Evolutionary conservation across 345 rosid genomes (phyloP).

Genomic region (Microcos paniculata): DNA sequence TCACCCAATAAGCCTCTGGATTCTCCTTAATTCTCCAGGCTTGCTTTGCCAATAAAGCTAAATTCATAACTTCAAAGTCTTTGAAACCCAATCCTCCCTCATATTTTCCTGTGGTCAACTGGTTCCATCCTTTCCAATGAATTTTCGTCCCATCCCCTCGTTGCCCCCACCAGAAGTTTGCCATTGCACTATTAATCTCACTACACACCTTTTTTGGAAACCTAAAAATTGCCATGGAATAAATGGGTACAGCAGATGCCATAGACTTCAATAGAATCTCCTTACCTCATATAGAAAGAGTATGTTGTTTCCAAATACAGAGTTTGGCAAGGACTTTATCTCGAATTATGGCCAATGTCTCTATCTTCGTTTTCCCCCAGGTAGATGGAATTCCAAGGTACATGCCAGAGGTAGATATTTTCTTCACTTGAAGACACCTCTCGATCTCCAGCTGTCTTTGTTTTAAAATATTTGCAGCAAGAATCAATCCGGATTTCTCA

Average conservation of each 20-base stretch:
- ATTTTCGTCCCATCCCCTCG: background rate
- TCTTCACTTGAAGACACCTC: background rate
- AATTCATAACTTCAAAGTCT: background rate
- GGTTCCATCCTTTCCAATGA: background rate
- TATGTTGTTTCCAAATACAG: background rate
- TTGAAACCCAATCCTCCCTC: background rate
- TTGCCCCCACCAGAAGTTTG: background rate
- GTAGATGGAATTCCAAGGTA: background rate
- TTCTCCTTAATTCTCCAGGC: background rate
- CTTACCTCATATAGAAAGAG: too few relatives aligned
- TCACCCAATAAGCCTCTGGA: too few relatives aligned
- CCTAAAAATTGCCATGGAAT: background rate
- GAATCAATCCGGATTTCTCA: background rate
- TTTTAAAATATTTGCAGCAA: too few relatives aligned
- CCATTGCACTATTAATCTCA: background rate
- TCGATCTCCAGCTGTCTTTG: background rate
- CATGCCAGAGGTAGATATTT: background rate
- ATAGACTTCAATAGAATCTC: background rate
- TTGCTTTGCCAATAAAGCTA: background rate
- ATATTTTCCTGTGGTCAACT: background rate
- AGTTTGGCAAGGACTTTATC: background rate
- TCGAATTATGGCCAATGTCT: background rate
- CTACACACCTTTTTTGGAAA: background rate
- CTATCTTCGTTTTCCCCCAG: background rate
- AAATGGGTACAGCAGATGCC: background rate